A percentile compares a stretch with the other conserved stretches of the same genome.
Evolutionary conservation across 257 asterid genomes (phyloP).

Genomic region (Marsdenia floribunda): DNA sequence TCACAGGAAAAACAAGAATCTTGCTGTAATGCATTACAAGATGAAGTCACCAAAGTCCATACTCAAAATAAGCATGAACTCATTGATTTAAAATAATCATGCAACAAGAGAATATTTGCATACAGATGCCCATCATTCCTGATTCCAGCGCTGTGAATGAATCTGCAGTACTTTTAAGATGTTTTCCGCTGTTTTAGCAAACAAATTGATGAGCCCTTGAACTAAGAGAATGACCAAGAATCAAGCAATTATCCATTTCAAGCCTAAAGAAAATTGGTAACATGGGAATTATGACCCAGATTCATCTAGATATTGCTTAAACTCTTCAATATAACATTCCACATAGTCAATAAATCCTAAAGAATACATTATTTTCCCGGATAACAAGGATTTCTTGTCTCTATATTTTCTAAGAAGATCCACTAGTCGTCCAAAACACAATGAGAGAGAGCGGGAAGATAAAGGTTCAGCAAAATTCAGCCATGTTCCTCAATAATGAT

Average conservation of each 20-base stretch:
- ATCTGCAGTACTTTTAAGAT: not conserved
- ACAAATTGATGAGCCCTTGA: not conserved
- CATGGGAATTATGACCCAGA: not conserved
- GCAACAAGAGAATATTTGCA: not conserved
- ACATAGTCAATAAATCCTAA: not conserved
- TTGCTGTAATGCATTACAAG: too few species aligned
- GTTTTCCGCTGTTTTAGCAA: not conserved
- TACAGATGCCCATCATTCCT: not conserved
- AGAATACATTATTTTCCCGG: not conserved
- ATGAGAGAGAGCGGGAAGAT: too few species aligned
- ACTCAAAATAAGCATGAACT: not conserved
- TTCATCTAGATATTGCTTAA: not conserved
- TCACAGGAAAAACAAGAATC: not conserved
- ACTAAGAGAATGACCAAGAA: not conserved
- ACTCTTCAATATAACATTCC: not conserved
- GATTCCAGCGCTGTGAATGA: not conserved
- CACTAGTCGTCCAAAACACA: not conserved
- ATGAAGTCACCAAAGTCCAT: not conserved
- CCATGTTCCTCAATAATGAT: too few species aligned
- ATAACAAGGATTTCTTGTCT: not conserved
- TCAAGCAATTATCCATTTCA: not conserved
- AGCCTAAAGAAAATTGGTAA: not conserved
- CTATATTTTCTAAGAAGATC: slow-evolving; percentile 9
- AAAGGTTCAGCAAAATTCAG: too few species aligned
- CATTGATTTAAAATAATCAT: not conserved